Conservation (phyloP, 768 basidiomycete species). For the Dentipellis fragilis region DNA sequence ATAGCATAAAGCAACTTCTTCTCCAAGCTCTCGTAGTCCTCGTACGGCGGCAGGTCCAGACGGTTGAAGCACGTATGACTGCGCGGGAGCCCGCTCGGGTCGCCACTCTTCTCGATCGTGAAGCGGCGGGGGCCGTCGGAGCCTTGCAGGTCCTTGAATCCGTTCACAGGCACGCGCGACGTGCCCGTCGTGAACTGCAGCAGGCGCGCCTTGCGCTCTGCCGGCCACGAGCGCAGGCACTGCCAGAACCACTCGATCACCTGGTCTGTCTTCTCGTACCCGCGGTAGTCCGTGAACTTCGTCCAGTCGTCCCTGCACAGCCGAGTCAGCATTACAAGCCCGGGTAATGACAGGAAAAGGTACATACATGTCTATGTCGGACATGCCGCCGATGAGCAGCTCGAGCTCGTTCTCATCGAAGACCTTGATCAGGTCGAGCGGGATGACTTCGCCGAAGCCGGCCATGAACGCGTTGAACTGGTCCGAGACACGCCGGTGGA, state of each 20-base stretch:
- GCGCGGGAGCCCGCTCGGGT: conserved; percentile 78
- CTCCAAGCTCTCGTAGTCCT: conserved; percentile 80
- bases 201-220: conserved; percentile 78
- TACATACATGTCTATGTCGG: conserved; percentile 32
- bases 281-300: conserved; percentile 88
- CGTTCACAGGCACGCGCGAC: conserved; percentile 82
- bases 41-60: conserved; percentile 81
- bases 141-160: conserved; percentile 91
- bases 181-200: conserved; percentile 86
- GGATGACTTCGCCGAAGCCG: conserved; percentile 78
- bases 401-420: conserved; percentile 90
- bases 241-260: conserved; percentile 97
- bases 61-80: conserved; percentile 94
- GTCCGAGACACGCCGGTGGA: conserved; percentile 68
- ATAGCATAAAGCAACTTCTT: conserved; percentile 78
- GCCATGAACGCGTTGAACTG: conserved; percentile 83
- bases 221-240: conserved; percentile 81
- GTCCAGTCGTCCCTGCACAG: conserved; percentile 73
- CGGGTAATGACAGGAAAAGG: neutral
- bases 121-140: conserved; percentile 88
- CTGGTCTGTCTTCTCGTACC: conserved; percentile 77
- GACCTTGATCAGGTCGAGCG: conserved; percentile 74
- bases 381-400: conserved; percentile 82
- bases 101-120: conserved; percentile 92
- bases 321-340: neutral